Base-by-base conservation (phyloP, 768 basidiomycete genomes). In the Calvatia gigantea region DNA sequence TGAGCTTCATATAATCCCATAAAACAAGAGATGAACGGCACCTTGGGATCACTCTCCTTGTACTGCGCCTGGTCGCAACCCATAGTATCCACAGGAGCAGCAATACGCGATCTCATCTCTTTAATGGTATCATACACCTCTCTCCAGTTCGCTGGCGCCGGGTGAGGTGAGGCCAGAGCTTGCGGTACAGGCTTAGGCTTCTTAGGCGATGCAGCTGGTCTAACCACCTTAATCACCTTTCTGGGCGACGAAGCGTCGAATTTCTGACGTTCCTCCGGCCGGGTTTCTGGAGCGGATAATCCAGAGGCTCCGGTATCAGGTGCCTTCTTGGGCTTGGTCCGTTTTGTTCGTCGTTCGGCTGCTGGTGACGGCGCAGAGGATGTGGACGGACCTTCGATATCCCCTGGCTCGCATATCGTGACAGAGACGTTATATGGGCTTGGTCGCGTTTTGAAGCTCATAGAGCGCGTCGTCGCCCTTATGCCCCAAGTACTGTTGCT, bases 41-140 rank as follows among this genome's bases (percentile, higher is more conserved):
- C 91, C 77, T 82, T 85, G 7, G 87, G 86, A 46, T 88, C 83
- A 6, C 63, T 69, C 62, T 89, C 88, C 39, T 79, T 76, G 47
- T 64, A 63, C 57, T 90, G 85, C 0, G 87, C 87, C 54, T 78
- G 79, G 46, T 89, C 84, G 62, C 92, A 92, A 1, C 93, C 92
- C 91, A 94, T 91, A 0, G 87, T 90, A 64, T 98, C 96, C 1
- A 97, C 96, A 0, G 96, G 94, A 0, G 95, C 94, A 0, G 81
- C 72, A 21, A 86, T 80, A 9, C 74, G 74, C 17, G 83, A 72
- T 17, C 91, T 80, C 91, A 94, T 94, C 48, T 77, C 75, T 63
- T 85, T 85, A 43, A 94, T 93, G 1, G 78, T 70, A 27, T 79
- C 78, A 62, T 92, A 95, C 3, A 76, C 77, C 58, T 90, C 83